Evolutionary conservation across 179 eudicot genomes (phyloP).

Genomic region (Silene vulgaris): DNA sequence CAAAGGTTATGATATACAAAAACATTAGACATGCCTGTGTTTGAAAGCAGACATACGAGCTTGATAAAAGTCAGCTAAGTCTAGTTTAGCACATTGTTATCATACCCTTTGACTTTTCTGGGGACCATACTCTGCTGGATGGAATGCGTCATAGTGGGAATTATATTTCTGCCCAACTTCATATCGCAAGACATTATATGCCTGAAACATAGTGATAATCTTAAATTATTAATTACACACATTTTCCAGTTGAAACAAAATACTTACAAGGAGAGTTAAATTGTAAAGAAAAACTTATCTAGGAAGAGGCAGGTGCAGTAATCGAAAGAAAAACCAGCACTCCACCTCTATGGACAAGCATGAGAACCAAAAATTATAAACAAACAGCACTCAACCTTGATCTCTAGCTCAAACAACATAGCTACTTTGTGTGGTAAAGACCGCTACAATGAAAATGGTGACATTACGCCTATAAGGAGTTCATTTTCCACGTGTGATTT

Average conservation of each 20-base stretch:
- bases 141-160: slow-evolving; percentile 92
- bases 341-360: background rate
- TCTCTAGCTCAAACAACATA: background rate
- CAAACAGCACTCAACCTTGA: background rate
- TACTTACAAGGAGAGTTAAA: slow-evolving; percentile 13
- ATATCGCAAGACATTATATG: slow-evolving; percentile 80
- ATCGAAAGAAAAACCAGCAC: background rate
- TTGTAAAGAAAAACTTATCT: background rate
- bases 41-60: background rate
- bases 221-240: slow-evolving; percentile 36
- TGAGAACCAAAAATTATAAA: slow-evolving; percentile 3
- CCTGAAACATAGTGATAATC: slow-evolving; percentile 60
- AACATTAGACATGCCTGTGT: background rate
- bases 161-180: slow-evolving; percentile 84
- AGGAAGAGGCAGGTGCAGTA: background rate
- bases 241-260: slow-evolving; percentile 33
- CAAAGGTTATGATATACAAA: background rate
- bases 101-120: slow-evolving; percentile 98
- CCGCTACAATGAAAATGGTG: background rate
- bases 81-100: slow-evolving; percentile 10
- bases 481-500: background rate
- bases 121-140: slow-evolving; percentile 92
- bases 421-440: background rate
- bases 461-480: background rate
- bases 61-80: background rate